Evolutionary conservation across 2,329 filamentous ascomycete genomes (phyloP).

Genomic region (Pyrenophora graminea): DNA sequence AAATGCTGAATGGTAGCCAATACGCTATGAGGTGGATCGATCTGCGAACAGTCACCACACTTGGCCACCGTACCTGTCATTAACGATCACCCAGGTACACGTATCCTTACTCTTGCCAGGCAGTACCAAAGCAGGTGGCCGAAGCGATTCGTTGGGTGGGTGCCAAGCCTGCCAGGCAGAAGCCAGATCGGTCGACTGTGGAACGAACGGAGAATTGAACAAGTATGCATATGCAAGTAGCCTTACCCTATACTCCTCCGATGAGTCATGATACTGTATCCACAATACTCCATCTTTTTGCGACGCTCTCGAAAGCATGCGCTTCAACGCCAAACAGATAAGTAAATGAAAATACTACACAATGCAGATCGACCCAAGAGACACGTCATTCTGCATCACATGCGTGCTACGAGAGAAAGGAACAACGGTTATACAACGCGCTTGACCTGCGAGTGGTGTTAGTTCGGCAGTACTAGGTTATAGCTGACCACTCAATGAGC

Average conservation of each 20-base stretch:
- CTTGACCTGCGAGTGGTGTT: slow-evolving; percentile 33
- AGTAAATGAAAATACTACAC: slow-evolving; percentile 2
- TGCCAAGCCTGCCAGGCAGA: slow-evolving; percentile 8
- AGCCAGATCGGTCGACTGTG: slow-evolving; percentile 1
- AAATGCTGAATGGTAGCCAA: not conserved
- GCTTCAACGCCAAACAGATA: slow-evolving; percentile 26
- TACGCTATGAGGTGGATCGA: not conserved
- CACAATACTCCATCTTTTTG: slow-evolving; percentile 17
- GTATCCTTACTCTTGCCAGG: not conserved
- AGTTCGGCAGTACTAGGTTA: slow-evolving; percentile 1
- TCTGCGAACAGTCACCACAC: not conserved
- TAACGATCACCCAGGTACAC: not conserved
- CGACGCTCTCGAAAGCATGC: slow-evolving; percentile 5
- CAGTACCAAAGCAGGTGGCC: not conserved
- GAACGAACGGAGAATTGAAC: not conserved
- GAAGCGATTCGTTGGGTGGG: not conserved
- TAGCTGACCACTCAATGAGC: not conserved
- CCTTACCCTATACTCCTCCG: slow-evolving; percentile 1
- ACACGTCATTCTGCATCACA: not conserved
- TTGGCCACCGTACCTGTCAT: not conserved
- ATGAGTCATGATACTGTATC: slow-evolving; percentile 4
- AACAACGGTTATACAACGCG: slow-evolving; percentile 32
- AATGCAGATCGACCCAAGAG: not conserved
- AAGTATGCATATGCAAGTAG: slow-evolving; percentile 4
- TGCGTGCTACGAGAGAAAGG: not conserved